phyloP scores from a whole-genome alignment of 2,329 filamentous ascomycete species.

The Alternaria triticina region DNA sequence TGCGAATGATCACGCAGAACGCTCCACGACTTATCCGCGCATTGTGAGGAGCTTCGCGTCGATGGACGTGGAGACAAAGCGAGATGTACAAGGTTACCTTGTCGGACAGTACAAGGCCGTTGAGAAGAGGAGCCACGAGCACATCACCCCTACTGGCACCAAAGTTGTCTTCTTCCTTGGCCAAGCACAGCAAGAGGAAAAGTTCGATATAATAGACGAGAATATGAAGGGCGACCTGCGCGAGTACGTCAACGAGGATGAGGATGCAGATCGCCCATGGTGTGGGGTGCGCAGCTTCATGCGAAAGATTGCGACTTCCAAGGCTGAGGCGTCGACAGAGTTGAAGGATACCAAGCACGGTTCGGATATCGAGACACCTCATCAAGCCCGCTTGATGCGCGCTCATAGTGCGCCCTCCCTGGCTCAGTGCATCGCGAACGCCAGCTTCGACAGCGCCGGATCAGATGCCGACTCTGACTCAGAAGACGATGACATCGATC shows the following conservation, averaged over 20 bases:
- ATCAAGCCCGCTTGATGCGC: not conserved
- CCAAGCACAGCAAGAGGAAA: not conserved
- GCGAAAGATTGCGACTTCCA: not conserved
- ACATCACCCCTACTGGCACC: conserved; percentile 5
- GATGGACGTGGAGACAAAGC: not conserved
- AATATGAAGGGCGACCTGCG: not conserved
- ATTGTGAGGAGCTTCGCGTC: not conserved
- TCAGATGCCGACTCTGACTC: conserved; percentile 1
- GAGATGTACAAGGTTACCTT: conserved; percentile 7
- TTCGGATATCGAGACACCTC: not conserved
- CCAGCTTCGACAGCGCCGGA: not conserved
- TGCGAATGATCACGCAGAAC: not conserved
- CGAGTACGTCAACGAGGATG: not conserved
- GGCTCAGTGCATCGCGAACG: conserved; percentile 6
- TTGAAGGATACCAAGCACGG: not conserved
- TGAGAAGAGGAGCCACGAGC: conserved; percentile 3
- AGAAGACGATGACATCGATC: not conserved
- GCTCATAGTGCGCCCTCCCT: conserved; percentile 1
- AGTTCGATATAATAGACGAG: not conserved
- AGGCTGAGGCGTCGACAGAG: not conserved
- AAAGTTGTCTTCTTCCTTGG: conserved; percentile 3
- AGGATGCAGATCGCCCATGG: not conserved
- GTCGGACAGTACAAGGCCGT: not conserved
- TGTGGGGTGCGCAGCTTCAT: not conserved
- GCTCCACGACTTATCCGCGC: not conserved